These are phyloP conservation scores for Zalaria sp. DNA, from an alignment of 2,329 filamentous ascomycete genomes.

Conservation along the genomic window DNA sequence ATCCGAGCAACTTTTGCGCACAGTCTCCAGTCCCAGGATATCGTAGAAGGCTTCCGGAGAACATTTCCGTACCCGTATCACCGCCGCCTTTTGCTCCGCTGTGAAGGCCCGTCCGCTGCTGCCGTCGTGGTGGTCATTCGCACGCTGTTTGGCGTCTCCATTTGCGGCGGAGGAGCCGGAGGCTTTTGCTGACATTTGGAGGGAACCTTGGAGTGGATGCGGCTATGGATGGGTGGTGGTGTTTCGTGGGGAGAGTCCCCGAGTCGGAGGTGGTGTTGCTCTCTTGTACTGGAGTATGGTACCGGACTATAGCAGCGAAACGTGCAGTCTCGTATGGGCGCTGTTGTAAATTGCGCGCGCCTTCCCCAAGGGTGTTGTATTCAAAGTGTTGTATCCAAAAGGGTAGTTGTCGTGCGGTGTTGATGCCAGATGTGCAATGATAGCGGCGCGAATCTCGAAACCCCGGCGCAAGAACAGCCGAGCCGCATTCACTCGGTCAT, in stretches of 20 bases:
- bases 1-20: constrained; percentile 55
- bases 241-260: not conserved
- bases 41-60: constrained; percentile 85
- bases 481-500: too few relatives aligned
- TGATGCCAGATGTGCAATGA: too few relatives aligned
- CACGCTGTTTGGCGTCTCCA: constrained; percentile 7
- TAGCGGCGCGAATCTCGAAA: too few relatives aligned
- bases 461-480: too few relatives aligned
- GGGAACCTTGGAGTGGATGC: too few relatives aligned
- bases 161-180: constrained; percentile 21
- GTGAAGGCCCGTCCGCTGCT: constrained; percentile 69
- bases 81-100: constrained; percentile 78
- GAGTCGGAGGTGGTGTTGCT: not conserved
- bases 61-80: constrained; percentile 77
- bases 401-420: too few relatives aligned
- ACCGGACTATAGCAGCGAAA: not conserved
- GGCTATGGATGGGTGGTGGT: too few relatives aligned
- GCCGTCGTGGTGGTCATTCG: constrained; percentile 60
- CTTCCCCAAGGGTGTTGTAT: too few relatives aligned
- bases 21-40: constrained; percentile 61
- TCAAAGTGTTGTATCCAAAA: too few relatives aligned
- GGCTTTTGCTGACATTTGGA: constrained; percentile 27
- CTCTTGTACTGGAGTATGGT: constrained; percentile 1
- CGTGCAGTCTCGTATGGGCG: too few relatives aligned
- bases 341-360: too few relatives aligned